Evolutionary conservation across 2,329 filamentous ascomycete genomes (phyloP).

Genomic region (Botrytis deweyae): DNA sequence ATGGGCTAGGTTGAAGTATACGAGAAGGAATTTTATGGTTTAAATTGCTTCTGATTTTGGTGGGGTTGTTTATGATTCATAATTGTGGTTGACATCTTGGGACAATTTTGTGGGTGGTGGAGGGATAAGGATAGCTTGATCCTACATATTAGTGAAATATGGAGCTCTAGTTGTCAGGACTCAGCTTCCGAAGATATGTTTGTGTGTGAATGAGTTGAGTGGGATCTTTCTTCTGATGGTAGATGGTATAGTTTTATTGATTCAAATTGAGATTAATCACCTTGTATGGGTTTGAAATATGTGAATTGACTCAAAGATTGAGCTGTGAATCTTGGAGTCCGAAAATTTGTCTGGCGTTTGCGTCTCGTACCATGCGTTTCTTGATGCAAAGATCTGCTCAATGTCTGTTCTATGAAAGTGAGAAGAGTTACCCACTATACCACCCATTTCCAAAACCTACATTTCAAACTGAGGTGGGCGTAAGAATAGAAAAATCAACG

Average conservation of each 20-base stretch:
- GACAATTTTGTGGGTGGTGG: not conserved
- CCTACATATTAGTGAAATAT: not conserved
- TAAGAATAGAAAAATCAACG: no score
- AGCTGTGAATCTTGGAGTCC: rapidly evolving
- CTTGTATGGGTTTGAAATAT: not conserved
- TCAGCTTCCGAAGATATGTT: not conserved
- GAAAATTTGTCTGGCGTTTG: not conserved
- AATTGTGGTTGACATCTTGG: not conserved
- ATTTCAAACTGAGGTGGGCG: not conserved
- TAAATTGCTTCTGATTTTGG: not conserved
- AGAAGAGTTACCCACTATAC: not conserved
- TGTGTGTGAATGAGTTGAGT: not conserved
- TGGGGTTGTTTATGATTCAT: not conserved
- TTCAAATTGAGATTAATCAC: not conserved
- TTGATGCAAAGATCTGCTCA: not conserved
- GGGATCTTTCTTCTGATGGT: not conserved
- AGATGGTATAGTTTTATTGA: not conserved
- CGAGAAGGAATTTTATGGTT: not conserved
- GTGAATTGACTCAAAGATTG: not conserved
- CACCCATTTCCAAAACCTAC: not conserved
- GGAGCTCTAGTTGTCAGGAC: not conserved
- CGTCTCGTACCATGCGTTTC: not conserved
- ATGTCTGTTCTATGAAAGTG: not conserved
- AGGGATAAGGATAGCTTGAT: not conserved
- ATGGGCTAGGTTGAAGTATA: not conserved